A percentile compares a stretch with the other conserved stretches of the same genome.
Conservation (phyloP, 352 stramenopile species). For the Blastocystis sp. region DNA sequence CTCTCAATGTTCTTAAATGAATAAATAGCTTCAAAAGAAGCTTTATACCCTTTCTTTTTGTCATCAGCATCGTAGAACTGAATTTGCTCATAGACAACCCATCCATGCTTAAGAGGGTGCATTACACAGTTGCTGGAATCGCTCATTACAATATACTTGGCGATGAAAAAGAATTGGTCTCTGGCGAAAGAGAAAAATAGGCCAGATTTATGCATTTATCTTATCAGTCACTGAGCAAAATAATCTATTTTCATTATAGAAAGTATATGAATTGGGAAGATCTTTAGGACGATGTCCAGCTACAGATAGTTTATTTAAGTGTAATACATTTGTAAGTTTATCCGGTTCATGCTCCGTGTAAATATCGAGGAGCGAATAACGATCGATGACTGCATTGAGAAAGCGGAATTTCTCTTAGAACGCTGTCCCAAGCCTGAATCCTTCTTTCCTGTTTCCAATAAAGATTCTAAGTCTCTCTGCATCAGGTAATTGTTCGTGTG, state of each 20-base stretch:
- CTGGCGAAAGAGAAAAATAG: neutral
- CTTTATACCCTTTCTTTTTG: constrained; percentile 28
- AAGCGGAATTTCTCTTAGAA: constrained; percentile 4
- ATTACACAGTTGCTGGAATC: neutral
- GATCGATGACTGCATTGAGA: constrained; percentile 54
- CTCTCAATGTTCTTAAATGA: constrained; percentile 19
- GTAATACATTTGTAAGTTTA: constrained; percentile 29
- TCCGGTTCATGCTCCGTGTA: constrained; percentile 32
- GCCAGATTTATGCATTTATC: neutral
- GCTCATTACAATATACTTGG: neutral
- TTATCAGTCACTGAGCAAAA: too few species aligned
- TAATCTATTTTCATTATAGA: too few species aligned
- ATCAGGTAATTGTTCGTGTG: constrained; percentile 71
- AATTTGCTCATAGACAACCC: constrained; percentile 58
- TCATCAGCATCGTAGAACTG: constrained; percentile 55
- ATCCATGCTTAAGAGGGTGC: constrained; percentile 22
- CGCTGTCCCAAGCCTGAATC: neutral
- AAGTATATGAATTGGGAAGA: too few species aligned
- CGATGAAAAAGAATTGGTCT: neutral
- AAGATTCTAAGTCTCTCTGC: constrained; percentile 6
- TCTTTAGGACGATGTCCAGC: too few species aligned
- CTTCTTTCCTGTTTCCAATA: neutral
- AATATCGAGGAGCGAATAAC: constrained; percentile 52
- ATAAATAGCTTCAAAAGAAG: constrained; percentile 52
- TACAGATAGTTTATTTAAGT: too few species aligned